Conservation (phyloP, 2,329 filamentous ascomycete genomes). For the Escovopsis sp. region DNA sequence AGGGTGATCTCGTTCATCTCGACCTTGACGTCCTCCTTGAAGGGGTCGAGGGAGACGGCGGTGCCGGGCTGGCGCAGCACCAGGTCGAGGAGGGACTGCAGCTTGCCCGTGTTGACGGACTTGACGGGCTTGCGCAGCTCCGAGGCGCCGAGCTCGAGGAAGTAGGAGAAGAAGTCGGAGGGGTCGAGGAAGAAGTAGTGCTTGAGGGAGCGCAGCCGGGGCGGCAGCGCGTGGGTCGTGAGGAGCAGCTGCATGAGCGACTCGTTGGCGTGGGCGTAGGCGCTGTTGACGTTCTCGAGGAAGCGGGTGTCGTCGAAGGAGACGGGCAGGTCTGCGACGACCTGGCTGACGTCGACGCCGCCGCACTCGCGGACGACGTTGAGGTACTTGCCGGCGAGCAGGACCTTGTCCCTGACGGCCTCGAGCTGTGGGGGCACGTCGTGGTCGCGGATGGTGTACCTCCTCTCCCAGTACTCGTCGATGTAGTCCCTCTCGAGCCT, state of each 20-base stretch:
- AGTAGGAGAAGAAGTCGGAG: conserved; percentile 96
- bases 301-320: conserved; percentile 89
- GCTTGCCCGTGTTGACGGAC: conserved; percentile 77
- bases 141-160: conserved; percentile 78
- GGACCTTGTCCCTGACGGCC: conserved; percentile 80
- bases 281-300: conserved; percentile 86
- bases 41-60: conserved; percentile 84
- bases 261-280: conserved; percentile 90
- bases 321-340: conserved; percentile 72
- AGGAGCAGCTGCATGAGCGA: conserved; percentile 82
- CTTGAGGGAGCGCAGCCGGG: conserved; percentile 77
- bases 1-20: conserved; percentile 92
- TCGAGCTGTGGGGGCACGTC: conserved; percentile 87
- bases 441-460: conserved; percentile 85
- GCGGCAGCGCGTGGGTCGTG: conserved; percentile 81
- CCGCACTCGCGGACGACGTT: conserved; percentile 97
- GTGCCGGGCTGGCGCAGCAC: conserved; percentile 93
- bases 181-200: conserved; percentile 99
- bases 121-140: conserved; percentile 85
- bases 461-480: conserved; percentile 97
- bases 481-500: conserved; percentile 91
- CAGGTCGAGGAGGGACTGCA: conserved; percentile 90
- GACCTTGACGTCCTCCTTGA: conserved; percentile 96
- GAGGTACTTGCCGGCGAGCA: conserved; percentile 91
- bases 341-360: conserved; percentile 84